phyloP scores from a whole-genome alignment of 345 rosid genomes.

The Acer yangbiense region DNA sequence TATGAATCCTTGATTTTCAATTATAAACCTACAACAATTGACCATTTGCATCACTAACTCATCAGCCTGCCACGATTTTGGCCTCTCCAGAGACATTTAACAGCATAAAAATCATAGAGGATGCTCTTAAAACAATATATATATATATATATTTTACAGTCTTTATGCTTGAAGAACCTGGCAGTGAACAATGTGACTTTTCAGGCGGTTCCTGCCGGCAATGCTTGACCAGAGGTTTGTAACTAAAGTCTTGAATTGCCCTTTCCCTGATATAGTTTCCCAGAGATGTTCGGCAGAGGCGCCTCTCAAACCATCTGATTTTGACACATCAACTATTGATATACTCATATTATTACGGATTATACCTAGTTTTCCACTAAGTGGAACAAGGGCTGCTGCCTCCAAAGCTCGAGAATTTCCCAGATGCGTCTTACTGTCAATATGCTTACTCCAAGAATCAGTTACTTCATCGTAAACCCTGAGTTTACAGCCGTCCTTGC shows the following conservation, averaged over 20 bases:
- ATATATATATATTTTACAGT: slow-evolving; percentile 1
- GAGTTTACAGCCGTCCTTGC: slow-evolving; percentile 77
- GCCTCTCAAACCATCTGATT: slow-evolving; percentile 40
- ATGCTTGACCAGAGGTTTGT: slow-evolving; percentile 68
- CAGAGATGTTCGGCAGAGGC: slow-evolving; percentile 60
- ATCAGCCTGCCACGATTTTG: not conserved
- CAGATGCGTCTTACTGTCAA: slow-evolving; percentile 68
- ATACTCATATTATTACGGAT: slow-evolving; percentile 76
- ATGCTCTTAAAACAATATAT: not conserved
- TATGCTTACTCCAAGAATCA: slow-evolving; percentile 68
- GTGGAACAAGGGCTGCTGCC: slow-evolving; percentile 73
- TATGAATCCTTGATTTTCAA: slow-evolving; percentile 2
- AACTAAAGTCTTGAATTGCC: slow-evolving; percentile 68
- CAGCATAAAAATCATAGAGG: slow-evolving; percentile 12
- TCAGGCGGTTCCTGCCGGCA: slow-evolving; percentile 67
- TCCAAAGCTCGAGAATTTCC: slow-evolving; percentile 68
- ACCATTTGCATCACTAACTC: slow-evolving; percentile 7
- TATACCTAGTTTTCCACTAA: slow-evolving; percentile 67
- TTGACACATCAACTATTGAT: slow-evolving; percentile 60
- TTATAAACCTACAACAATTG: not conserved
- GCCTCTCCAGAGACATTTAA: slow-evolving; percentile 4
- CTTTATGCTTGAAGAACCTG: slow-evolving; percentile 70
- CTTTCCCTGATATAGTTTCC: slow-evolving; percentile 68
- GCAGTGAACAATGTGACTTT: slow-evolving; percentile 75
- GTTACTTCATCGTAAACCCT: slow-evolving; percentile 65